Evolutionary conservation across 768 basidiomycete genomes (phyloP).

Genomic region (Daedaleopsis sinensis): DNA sequence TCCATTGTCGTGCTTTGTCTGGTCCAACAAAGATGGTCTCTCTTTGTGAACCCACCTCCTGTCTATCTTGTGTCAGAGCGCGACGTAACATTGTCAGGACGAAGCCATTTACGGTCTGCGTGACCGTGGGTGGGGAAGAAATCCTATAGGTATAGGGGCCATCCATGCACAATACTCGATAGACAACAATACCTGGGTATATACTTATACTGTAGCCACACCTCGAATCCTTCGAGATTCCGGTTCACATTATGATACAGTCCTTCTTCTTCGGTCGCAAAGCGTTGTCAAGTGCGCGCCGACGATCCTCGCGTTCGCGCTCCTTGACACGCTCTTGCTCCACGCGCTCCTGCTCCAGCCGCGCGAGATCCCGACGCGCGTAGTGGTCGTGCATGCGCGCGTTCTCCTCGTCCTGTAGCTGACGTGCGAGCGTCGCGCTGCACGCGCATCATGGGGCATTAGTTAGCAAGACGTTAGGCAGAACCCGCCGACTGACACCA

Average conservation of each 20-base stretch:
- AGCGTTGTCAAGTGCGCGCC: slow-evolving; percentile 12
- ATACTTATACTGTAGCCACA: too few species aligned
- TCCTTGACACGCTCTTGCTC: slow-evolving; percentile 7
- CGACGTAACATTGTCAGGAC: too few species aligned
- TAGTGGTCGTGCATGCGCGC: slow-evolving; percentile 37
- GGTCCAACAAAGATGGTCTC: too few species aligned
- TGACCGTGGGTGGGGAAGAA: too few species aligned
- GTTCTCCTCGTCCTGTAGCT: slow-evolving; percentile 84
- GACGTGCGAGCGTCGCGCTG: slow-evolving; percentile 71
- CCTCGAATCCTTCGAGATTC: too few species aligned
- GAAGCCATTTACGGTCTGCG: too few species aligned
- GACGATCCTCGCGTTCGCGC: slow-evolving; percentile 2
- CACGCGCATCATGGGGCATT: background rate
- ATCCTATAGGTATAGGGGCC: too few species aligned
- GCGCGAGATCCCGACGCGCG: slow-evolving; percentile 40
- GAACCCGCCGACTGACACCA: background rate
- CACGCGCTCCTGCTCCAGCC: slow-evolving; percentile 33
- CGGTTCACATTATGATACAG: slow-evolving; percentile 28
- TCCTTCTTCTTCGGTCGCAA: slow-evolving; percentile 26
- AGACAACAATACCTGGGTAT: too few species aligned
- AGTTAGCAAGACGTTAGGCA: slow-evolving; percentile 1
- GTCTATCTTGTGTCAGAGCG: too few species aligned
- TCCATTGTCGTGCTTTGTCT: too few species aligned
- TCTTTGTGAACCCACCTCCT: too few species aligned
- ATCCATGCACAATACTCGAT: too few species aligned